A percentile compares a stretch with the other conserved stretches of the same genome.
phyloP scores from a whole-genome alignment of 2,329 filamentous ascomycete species.

The Aurifilum marmelostoma region DNA sequence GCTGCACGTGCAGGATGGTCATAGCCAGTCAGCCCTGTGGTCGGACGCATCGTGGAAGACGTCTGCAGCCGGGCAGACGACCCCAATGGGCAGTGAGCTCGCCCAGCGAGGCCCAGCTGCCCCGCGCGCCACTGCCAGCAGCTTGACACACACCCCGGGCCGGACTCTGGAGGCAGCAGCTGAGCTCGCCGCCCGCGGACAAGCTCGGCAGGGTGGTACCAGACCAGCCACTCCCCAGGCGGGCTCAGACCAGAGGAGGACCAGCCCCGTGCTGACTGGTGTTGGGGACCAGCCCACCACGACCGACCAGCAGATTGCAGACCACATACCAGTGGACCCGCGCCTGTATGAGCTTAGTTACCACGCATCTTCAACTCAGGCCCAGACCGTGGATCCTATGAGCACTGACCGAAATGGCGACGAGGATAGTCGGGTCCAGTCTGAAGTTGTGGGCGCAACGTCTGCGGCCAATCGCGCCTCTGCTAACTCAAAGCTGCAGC shows the following conservation, averaged over 20 bases:
- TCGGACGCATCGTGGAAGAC: neutral
- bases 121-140: too few relatives aligned
- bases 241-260: neutral
- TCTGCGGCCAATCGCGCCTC: neutral
- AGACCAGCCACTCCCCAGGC: neutral
- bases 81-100: too few relatives aligned
- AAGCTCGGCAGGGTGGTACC: neutral
- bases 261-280: too few relatives aligned
- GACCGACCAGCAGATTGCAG: neutral
- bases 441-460: neutral
- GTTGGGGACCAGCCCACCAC: neutral
- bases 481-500: neutral
- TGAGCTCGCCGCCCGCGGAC: too few relatives aligned
- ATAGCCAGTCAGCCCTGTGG: neutral
- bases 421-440: neutral
- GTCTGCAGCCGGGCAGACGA: too few relatives aligned
- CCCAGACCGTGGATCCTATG: neutral
- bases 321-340: neutral
- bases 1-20: neutral
- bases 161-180: too few relatives aligned
- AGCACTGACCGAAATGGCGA: neutral
- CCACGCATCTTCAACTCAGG: neutral
- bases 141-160: too few relatives aligned
- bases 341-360: neutral
- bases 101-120: too few relatives aligned